These are phyloP conservation scores for Tulasnella sp. DNA, from an alignment of 768 basidiomycete genomes.

Conservation along the genomic window DNA sequence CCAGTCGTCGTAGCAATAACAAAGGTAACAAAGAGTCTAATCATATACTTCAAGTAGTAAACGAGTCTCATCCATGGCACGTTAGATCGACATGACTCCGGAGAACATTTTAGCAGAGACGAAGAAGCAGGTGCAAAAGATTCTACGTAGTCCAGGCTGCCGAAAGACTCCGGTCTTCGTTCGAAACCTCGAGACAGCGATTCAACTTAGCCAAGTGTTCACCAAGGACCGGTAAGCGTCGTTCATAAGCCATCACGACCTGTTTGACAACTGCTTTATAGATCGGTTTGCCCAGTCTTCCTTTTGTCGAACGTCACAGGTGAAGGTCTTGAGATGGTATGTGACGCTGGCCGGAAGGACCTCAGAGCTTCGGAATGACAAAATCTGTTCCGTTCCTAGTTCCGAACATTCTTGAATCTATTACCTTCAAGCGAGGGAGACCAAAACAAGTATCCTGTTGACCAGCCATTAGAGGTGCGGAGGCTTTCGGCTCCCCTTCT, in stretches of 20 bases:
- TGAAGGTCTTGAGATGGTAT: conserved; percentile 72
- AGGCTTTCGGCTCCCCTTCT: background rate
- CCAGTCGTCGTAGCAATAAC: conserved; percentile 92
- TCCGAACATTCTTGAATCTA: conserved; percentile 84
- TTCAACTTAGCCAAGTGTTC: conserved; percentile 65
- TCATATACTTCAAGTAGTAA: background rate
- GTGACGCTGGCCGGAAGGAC: background rate
- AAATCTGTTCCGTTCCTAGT: conserved; percentile 29
- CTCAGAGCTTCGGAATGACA: background rate
- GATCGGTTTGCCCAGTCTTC: conserved; percentile 74
- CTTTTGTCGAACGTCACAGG: conserved; percentile 91
- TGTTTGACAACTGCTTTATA: background rate
- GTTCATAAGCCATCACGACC: background rate
- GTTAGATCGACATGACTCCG: conserved; percentile 93
- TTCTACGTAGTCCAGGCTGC: conserved; percentile 60
- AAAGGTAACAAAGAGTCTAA: conserved; percentile 42
- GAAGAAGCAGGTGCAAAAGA: conserved; percentile 83
- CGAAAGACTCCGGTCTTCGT: conserved; percentile 81
- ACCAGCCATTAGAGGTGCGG: conserved; percentile 67
- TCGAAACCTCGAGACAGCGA: conserved; percentile 65
- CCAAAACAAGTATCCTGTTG: conserved; percentile 62
- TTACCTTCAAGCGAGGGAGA: conserved; percentile 81
- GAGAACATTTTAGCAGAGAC: conserved; percentile 85
- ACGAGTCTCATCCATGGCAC: background rate
- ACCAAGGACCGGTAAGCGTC: conserved; percentile 51